Evolutionary conservation across 495 filamentous ascomycete genomes (phyloP).

Genomic region (Penicillium chermesinum): DNA sequence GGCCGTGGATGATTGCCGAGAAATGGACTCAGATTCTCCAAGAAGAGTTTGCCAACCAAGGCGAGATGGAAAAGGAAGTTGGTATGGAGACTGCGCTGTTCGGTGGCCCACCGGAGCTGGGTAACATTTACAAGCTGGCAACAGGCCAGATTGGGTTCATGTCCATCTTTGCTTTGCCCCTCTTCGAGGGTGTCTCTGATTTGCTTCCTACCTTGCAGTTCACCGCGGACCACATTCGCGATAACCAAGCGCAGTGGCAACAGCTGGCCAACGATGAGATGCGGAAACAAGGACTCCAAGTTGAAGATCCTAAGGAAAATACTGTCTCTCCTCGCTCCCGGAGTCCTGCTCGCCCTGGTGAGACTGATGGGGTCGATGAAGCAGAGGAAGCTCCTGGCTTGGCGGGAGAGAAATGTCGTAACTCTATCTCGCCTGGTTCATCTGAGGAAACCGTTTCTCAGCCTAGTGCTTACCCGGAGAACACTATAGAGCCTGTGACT

Average conservation of each 20-base stretch:
- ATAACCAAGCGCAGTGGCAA: conserved; percentile 71
- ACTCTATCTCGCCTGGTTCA: conserved; percentile 21
- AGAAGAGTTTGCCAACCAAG: conserved; percentile 90
- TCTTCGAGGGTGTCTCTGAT: conserved; percentile 81
- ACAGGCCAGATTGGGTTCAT: conserved; percentile 91
- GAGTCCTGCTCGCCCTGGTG: conserved; percentile 24
- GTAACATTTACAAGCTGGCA: conserved; percentile 74
- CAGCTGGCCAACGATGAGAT: conserved; percentile 53
- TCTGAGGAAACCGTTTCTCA: conserved; percentile 13
- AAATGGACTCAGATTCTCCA: conserved; percentile 88
- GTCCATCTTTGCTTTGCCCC: conserved; percentile 85
- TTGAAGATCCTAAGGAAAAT: conserved; percentile 19
- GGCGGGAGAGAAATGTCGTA: not conserved
- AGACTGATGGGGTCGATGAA: conserved; percentile 3
- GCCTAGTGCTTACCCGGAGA: conserved; percentile 28
- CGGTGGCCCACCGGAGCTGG: conserved; percentile 73
- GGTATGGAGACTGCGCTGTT: conserved; percentile 82
- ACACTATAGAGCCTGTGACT: conserved; percentile 34
- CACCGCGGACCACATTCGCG: conserved; percentile 70
- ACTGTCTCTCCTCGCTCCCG: conserved; percentile 36
- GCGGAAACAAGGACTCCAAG: conserved; percentile 24
- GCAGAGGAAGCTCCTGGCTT: not conserved
- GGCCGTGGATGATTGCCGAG: conserved; percentile 72
- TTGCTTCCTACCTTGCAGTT: conserved; percentile 79
- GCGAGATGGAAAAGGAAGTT: conserved; percentile 82